Evolutionary conservation across 345 rosid genomes (phyloP).

Genomic region (Trapa incisa): DNA sequence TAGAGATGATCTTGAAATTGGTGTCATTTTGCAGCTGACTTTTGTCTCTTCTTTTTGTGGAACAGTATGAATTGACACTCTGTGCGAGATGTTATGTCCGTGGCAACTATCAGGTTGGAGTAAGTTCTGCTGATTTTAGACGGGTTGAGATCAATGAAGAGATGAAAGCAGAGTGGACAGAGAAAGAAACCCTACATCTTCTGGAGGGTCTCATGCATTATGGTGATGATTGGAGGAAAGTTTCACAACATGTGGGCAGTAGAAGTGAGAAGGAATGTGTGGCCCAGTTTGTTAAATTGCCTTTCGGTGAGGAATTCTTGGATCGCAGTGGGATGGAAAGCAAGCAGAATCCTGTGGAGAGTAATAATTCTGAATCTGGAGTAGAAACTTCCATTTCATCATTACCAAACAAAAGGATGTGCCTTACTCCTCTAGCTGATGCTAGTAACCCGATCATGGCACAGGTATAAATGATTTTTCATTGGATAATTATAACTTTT

Average conservation of each 20-base stretch:
- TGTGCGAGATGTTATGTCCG: slow-evolving; percentile 96
- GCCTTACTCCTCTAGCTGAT: slow-evolving; percentile 77
- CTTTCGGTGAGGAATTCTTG: slow-evolving; percentile 61
- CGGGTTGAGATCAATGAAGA: slow-evolving; percentile 76
- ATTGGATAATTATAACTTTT: slow-evolving; percentile 2
- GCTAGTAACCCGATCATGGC: slow-evolving; percentile 99
- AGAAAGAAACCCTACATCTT: slow-evolving; percentile 67
- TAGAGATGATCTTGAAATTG: background rate
- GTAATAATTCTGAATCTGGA: slow-evolving; percentile 22
- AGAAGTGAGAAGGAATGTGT: slow-evolving; percentile 82
- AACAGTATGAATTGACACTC: slow-evolving; percentile 67
- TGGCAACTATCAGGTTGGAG: slow-evolving; percentile 65
- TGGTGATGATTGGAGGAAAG: slow-evolving; percentile 89
- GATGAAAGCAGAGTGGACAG: slow-evolving; percentile 57
- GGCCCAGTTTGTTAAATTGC: slow-evolving; percentile 69
- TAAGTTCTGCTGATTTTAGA: slow-evolving; percentile 70
- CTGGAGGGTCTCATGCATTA: slow-evolving; percentile 68
- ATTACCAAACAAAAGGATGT: slow-evolving; percentile 40
- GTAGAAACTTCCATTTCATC: slow-evolving; percentile 17
- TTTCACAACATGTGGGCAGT: slow-evolving; percentile 68
- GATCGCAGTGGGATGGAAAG: slow-evolving; percentile 33
- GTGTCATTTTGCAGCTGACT: background rate
- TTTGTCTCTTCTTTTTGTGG: background rate
- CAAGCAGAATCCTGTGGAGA: slow-evolving; percentile 8
- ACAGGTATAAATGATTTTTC: slow-evolving; percentile 39